Evolutionary conservation across 352 stramenopile species (phyloP).

Genomic region (Phytophthora syringae): DNA sequence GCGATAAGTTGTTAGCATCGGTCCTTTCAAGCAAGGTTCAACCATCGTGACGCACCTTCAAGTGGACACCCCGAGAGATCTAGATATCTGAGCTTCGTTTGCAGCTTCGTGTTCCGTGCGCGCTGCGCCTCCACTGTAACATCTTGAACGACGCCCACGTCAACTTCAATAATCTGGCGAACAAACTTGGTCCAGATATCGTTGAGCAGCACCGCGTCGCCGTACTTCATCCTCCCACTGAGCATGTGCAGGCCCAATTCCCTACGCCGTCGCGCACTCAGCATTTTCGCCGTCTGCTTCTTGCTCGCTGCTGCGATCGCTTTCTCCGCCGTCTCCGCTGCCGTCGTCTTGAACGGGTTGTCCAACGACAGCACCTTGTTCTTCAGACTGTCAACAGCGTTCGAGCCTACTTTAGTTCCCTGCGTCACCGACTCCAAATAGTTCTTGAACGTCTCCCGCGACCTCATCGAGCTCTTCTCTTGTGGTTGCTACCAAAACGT

Average conservation of each 20-base stretch:
- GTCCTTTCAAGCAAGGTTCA: not conserved
- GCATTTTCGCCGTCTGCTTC: conserved; percentile 59
- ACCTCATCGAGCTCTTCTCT: conserved; percentile 30
- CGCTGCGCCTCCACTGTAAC: conserved; percentile 28
- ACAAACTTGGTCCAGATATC: conserved; percentile 74
- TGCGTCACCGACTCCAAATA: conserved; percentile 49
- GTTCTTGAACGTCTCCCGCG: conserved; percentile 45
- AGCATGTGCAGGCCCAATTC: conserved; percentile 64
- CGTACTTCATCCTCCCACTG: conserved; percentile 53
- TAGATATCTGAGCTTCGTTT: conserved; percentile 62
- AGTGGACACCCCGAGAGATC: conserved; percentile 76
- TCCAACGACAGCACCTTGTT: conserved; percentile 85
- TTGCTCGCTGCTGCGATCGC: conserved; percentile 33
- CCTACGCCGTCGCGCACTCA: conserved; percentile 69
- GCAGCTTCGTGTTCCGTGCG: conserved; percentile 34
- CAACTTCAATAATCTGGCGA: conserved; percentile 52
- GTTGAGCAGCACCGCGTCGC: conserved; percentile 64
- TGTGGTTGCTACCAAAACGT: conserved; percentile 31
- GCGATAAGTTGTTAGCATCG: not conserved
- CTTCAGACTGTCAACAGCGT: conserved; percentile 62
- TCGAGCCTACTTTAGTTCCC: conserved; percentile 17
- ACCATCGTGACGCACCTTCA: conserved; percentile 46
- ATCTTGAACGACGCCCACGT: conserved; percentile 40
- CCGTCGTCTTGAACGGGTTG: conserved; percentile 64
- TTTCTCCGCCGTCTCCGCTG: conserved; percentile 36